phyloP scores from a whole-genome alignment of 2,329 filamentous ascomycete genomes.

The Pezicula radicicola region DNA sequence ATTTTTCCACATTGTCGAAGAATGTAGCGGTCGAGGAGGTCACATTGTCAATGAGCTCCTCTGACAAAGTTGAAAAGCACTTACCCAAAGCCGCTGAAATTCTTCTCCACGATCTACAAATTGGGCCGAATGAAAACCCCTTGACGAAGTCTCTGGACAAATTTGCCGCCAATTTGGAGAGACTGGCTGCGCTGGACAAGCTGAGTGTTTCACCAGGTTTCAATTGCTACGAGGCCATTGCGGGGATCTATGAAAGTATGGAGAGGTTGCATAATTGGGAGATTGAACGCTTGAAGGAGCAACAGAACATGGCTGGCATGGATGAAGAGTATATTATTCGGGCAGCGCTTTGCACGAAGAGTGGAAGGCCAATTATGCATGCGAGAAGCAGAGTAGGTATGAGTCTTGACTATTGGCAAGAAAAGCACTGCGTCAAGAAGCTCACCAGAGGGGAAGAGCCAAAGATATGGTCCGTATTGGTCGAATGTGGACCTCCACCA shows the following conservation, averaged over 20 bases:
- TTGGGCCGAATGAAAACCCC: conserved; percentile 55
- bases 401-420: conserved; percentile 75
- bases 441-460: conserved; percentile 25
- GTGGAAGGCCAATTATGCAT: conserved; percentile 72
- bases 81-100: conserved; percentile 62
- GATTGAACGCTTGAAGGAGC: conserved; percentile 51
- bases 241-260: conserved; percentile 69
- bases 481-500: conserved; percentile 58
- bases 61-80: conserved; percentile 55
- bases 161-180: conserved; percentile 70
- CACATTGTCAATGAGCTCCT: conserved; percentile 55
- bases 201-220: conserved; percentile 66
- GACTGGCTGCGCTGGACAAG: conserved; percentile 66
- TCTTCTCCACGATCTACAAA: conserved; percentile 61
- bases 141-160: conserved; percentile 68
- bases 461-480: conserved; percentile 62
- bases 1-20: conserved; percentile 37
- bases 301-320: conserved; percentile 40
- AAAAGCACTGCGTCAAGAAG: conserved; percentile 43
- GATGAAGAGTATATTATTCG: conserved; percentile 35
- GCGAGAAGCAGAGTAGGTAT: conserved; percentile 64
- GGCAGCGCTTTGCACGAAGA: conserved; percentile 58
- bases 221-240: conserved; percentile 75
- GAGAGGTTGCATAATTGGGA: conserved; percentile 71
- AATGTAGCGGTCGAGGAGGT: conserved; percentile 62